A percentile compares a stretch with the other conserved stretches of the same genome.
Conservation (phyloP, 225 moss, liverwort and hornwort genomes). For the Neckera pumila region DNA sequence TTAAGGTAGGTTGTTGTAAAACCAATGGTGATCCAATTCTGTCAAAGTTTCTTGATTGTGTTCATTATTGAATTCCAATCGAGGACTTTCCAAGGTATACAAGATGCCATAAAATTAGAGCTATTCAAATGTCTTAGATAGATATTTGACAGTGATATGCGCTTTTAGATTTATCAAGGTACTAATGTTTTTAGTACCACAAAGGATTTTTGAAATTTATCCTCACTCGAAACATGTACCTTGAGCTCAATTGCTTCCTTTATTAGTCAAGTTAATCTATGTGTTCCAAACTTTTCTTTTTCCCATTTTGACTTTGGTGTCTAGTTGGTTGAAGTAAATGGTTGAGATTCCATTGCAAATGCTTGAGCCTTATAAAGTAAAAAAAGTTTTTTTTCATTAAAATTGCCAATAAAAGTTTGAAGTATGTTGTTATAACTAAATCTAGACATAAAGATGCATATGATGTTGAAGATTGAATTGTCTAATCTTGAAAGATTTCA, state of each 20-base stretch:
- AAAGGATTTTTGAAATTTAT: neutral
- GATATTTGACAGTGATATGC: neutral
- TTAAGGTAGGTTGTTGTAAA: neutral
- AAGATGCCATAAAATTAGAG: neutral
- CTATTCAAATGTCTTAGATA: neutral
- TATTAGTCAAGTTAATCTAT: neutral
- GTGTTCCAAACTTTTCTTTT: neutral
- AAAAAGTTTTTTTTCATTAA: too few species aligned
- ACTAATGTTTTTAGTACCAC: neutral
- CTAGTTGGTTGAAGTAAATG: neutral
- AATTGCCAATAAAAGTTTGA: neutral
- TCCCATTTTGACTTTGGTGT: neutral
- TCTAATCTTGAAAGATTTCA: neutral
- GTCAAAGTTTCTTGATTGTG: neutral
- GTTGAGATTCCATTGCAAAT: accelerated
- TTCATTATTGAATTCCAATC: neutral
- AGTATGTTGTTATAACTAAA: neutral
- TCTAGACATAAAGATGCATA: neutral
- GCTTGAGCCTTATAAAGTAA: accelerated
- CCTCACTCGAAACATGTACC: neutral
- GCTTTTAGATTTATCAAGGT: neutral
- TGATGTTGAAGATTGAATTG: neutral
- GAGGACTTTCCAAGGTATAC: neutral
- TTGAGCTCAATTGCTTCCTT: neutral
- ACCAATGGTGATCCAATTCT: neutral